A percentile compares a stretch with the other conserved stretches of the same genome.
These are phyloP conservation scores for Verticillium tricorpus DNA, from an alignment of 2,329 filamentous ascomycete genomes.

Conservation along the genomic window DNA sequence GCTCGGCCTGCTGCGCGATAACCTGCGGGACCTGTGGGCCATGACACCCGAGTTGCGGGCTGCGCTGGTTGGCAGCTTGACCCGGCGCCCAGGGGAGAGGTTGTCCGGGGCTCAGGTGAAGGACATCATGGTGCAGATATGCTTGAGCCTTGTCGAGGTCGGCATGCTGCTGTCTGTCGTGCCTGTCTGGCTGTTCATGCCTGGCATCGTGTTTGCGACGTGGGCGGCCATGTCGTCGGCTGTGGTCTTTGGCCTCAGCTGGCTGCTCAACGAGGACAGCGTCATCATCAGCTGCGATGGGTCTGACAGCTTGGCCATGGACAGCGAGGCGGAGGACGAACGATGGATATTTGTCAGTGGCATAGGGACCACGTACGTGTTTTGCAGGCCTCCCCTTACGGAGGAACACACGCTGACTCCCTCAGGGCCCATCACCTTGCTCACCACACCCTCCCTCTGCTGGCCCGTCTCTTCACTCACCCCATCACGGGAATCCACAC, in stretches of 20 bases:
- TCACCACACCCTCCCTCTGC: conserved; percentile 23
- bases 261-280: conserved; percentile 22
- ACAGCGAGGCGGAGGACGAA: conserved; percentile 21
- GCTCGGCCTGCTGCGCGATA: conserved; percentile 16
- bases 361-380: conserved; percentile 24
- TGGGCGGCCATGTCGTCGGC: conserved; percentile 19
- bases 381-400: background rate
- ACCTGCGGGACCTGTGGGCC: conserved; percentile 14
- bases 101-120: conserved; percentile 8
- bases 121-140: conserved; percentile 18
- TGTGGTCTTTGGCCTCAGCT: conserved; percentile 18
- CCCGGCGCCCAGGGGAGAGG: conserved; percentile 8
- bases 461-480: conserved; percentile 30
- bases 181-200: conserved; percentile 23
- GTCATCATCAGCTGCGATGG: conserved; percentile 13
- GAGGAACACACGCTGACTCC: background rate
- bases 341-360: conserved; percentile 30
- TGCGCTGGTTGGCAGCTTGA: conserved; percentile 11
- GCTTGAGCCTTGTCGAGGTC: conserved; percentile 19
- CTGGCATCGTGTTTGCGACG: conserved; percentile 21
- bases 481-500: conserved; percentile 46
- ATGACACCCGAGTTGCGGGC: conserved; percentile 16
- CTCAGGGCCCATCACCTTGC: conserved; percentile 23
- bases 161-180: conserved; percentile 18
- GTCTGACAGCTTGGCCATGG: conserved; percentile 21